Evolutionary conservation across 805 yeast genomes (phyloP).

Genomic region (Hermanozyma aechmeae): DNA sequence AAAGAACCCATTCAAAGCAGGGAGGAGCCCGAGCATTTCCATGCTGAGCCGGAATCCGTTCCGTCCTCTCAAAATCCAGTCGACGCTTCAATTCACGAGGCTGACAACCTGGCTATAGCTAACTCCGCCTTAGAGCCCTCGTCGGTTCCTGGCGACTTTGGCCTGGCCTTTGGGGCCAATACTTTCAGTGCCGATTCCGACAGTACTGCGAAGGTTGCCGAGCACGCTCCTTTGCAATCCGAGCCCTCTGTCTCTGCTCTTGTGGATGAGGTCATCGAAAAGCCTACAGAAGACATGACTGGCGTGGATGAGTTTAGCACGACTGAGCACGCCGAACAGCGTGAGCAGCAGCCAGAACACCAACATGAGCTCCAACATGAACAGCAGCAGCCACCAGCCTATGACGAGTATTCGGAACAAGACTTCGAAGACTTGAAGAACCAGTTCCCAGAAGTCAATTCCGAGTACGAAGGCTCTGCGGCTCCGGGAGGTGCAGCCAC

Average conservation of each 20-base stretch:
- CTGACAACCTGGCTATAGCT: no score
- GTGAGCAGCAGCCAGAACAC: neutral
- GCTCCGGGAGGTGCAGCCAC: slow-evolving; percentile 22
- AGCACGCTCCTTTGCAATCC: no score
- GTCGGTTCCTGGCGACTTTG: no score
- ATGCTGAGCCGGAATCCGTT: no score
- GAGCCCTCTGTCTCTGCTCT: slow-evolving; percentile 6
- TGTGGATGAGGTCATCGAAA: slow-evolving; percentile 19
- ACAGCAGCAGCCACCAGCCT: neutral
- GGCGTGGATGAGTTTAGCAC: slow-evolving; percentile 10
- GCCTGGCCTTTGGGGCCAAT: no score
- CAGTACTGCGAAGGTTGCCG: no score
- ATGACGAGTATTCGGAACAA: neutral
- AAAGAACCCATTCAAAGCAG: no score
- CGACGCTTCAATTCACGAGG: no score
- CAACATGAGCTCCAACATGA: neutral
- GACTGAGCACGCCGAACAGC: neutral
- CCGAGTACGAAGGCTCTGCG: slow-evolving; percentile 12
- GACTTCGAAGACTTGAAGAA: slow-evolving; percentile 7
- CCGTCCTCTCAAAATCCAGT: no score
- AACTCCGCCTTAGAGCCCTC: no score
- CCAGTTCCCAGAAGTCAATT: slow-evolving; percentile 27
- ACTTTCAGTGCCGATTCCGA: no score
- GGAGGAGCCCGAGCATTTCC: no score
- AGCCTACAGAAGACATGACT: slow-evolving; percentile 19